Evolutionary conservation across 106 monocot species (phyloP), one percentile per base, ranked within the genome.

Genomic region (Platanthera guangdongensis): DNA sequence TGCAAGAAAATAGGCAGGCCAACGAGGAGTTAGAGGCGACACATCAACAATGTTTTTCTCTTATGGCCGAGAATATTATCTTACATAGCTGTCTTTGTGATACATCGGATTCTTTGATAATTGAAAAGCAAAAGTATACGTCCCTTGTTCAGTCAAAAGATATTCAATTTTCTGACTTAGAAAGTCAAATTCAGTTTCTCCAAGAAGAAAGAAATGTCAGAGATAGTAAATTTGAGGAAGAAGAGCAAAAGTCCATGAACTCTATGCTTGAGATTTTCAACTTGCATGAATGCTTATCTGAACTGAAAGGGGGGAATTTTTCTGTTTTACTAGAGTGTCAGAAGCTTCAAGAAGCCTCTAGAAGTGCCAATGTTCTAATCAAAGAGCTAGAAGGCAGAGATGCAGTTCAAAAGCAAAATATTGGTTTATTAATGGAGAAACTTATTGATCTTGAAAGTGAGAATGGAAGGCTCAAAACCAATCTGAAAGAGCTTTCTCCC

Each of bases 381-480:
- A 52, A 28, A 48, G 9, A 81, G 30, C 69, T 81, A 10, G 52
- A 57, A 55, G 10, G 63, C 15, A 52, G 75, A 52, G 47, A 51
- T 5, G 47, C 75, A 65, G 74, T 48, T 49, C 75, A 81, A 65
- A 75, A 49, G 68, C 48, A 75, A 70, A 74, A 75, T 15, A 68
- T 81, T 14, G 18, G 47, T 39, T 16, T 69, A 51, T 63, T 74
- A 63, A 63, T 13, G 3, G 51, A 60, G 72, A 84, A 83, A 72
- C 76, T 96, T 52, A 22, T 75, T 67, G 71, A 73, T 53, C 45
- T 99, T 46, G 78, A 88, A 70, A 75, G 50, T 57, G 83, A 90
- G 80, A 89, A 88, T 68, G 80, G 52, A 32, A 80, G 39, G 25
- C 68, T 94, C 72, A 92, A 84, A 75, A 68, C 74, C n/a, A 83